Evolutionary conservation across 2,329 filamentous ascomycete species (phyloP), one percentile per base, ranked within the genome.

Genomic region (Acrocalymma vagum): DNA sequence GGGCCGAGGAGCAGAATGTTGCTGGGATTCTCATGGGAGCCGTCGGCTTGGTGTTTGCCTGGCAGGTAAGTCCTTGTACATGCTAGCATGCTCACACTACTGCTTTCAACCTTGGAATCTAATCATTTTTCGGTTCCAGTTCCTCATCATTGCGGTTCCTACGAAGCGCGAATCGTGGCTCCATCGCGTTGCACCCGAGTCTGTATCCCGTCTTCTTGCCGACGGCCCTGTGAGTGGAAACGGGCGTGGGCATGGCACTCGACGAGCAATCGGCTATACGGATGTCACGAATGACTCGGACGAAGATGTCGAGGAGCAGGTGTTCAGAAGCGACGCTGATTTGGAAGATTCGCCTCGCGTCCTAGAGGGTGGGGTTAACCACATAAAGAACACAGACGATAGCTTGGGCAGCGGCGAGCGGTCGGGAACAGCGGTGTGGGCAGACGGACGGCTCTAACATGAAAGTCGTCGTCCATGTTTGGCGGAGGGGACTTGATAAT

Each of bases 11-110:
- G 63, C 76, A 78, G 59, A 71, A 68, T 5, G 75, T 76, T 18
- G 78, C 82, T 0, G 79, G 80, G 0, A 56, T 84, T 14, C 72
- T 84, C 25, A 73, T 88, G 32, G 73, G 70, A 0, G 76, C 85
- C 5, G 62, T 68, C 1, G 58, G 51, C 6, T 38, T 69, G 36
- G 64, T 70, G 2, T 62, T 66, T 22, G 13, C 68, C 6, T 70
- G 66, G 61, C 61, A 67, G 61, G 63, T 60, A 27, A 18, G 62
- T 45, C 3, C 15, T 17, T 8, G n/a, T 7, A 16, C 7, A 18
- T 28, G 5, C 6, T 24, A 9, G 8, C n/a, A 16, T 13, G n/a
- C 36, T 39, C 13, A 34, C 9, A 14, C 21, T 5, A 34, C 5
- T 7, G 18, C 3, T 6, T 6, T 7, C 10, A 13, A 17, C 4